Evolutionary conservation across 176 grass and related monocot species (phyloP), one percentile per base, ranked within the genome.

Genomic region (Carex pumila): DNA sequence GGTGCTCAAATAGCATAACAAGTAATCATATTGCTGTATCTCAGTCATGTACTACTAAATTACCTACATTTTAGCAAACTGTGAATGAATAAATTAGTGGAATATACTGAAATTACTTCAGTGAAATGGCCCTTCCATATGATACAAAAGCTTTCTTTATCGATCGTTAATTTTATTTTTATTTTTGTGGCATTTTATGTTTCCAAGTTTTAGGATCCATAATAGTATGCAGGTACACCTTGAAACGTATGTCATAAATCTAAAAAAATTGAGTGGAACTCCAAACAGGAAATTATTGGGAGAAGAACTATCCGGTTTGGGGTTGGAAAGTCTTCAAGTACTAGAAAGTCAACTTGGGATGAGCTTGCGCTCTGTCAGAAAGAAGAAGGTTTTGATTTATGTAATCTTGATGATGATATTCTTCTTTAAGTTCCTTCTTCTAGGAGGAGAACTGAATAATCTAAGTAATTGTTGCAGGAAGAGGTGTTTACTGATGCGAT

Each of bases 351-450:
- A 85, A 74, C 65, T 89, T 43, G 83, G 85, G 52, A 85, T 65
- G 87, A 85, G 87, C 71, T 54, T 89, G 39, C 15, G 8, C 52
- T 34, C 74, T 65, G 39, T 89, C 30, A 80, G 87, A 89, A 82
- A 85, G 57, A 85, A 34, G 39, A 89, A 89, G 87, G 87, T 89
- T 82, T 55, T 87, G 34, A 66, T 81, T 81, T 43, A 70, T 81
- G n/a, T 43, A 43, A 30, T 57, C 13, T 18, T 14, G 6, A 21
- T 45, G 29, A 53, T 45, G 8, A 5, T 39, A 39, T 14, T 17
- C 52, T 79, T 45, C 14, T 12, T 41, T 80, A 62, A 19, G 34
- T 12, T 19, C n/a, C n/a, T 82, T 9, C 13, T 65, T 36, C 55
- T 67, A 11, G 15, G 7, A 81, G 32, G 12, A 64, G 3, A 60